Percentiles rank a stretch among this genome's conserved stretches.
Evolutionary conservation across 768 basidiomycete species (phyloP).

Genomic region (Kwoniella dejecticola): DNA sequence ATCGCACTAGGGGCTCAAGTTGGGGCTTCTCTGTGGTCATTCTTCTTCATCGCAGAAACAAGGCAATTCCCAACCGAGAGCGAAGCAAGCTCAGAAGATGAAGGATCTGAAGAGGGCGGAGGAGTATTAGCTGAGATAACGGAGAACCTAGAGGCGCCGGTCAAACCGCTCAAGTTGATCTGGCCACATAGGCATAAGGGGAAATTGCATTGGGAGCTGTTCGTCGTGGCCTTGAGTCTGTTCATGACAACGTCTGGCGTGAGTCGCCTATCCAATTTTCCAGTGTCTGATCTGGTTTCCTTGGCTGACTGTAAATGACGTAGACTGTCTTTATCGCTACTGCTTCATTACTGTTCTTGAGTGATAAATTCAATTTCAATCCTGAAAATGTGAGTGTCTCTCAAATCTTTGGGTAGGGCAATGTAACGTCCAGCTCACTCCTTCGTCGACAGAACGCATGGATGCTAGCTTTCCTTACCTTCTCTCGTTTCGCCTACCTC

Average conservation of each 20-base stretch:
- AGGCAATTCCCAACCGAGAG: slow-evolving; percentile 12
- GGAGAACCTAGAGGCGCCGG: slow-evolving; percentile 34
- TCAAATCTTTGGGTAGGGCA: background rate
- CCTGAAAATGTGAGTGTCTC: slow-evolving; percentile 36
- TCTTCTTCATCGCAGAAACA: slow-evolving; percentile 41
- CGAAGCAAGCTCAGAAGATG: slow-evolving; percentile 17
- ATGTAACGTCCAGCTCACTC: background rate
- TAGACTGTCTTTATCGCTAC: slow-evolving; percentile 50
- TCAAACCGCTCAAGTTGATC: slow-evolving; percentile 40
- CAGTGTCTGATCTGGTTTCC: background rate
- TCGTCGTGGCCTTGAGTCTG: slow-evolving; percentile 40
- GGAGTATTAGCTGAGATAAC: slow-evolving; percentile 8
- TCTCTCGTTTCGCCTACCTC: slow-evolving; percentile 38
- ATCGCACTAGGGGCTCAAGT: slow-evolving; percentile 42
- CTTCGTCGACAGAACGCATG: slow-evolving; percentile 36
- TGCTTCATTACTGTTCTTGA: slow-evolving; percentile 43
- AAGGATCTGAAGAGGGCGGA: background rate
- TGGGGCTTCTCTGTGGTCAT: slow-evolving; percentile 35
- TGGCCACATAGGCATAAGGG: slow-evolving; percentile 40
- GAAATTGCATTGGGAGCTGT: slow-evolving; percentile 36
- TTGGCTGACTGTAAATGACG: background rate
- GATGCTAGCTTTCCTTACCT: slow-evolving; percentile 48
- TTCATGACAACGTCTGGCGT: slow-evolving; percentile 42
- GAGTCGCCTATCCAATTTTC: slow-evolving; percentile 8
- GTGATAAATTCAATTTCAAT: slow-evolving; percentile 46